A percentile compares a stretch with the other conserved stretches of the same genome.
These are phyloP conservation scores for Xylaria digitata DNA, from an alignment of 2,329 filamentous ascomycete genomes.

Conservation along the genomic window DNA sequence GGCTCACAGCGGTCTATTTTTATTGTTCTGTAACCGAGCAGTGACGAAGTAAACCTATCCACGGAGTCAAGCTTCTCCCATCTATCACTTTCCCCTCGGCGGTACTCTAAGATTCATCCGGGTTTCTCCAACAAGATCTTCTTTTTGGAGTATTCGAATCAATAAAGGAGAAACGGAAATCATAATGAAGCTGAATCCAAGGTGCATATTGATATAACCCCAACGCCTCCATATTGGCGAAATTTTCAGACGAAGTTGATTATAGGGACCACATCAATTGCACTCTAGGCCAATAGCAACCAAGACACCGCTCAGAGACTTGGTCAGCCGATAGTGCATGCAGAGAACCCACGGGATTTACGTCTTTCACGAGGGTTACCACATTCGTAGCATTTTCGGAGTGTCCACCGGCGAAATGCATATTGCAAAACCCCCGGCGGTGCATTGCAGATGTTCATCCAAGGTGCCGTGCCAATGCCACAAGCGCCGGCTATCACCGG, in stretches of 20 bases:
- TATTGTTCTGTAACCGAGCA: constrained; percentile 10
- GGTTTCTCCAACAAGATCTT: constrained; percentile 5
- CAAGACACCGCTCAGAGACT: constrained; percentile 1
- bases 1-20: constrained; percentile 15
- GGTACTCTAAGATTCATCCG: neutral
- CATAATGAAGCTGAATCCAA: constrained; percentile 27
- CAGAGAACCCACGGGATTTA: neutral
- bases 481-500: constrained; percentile 32
- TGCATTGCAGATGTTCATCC: constrained; percentile 39
- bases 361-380: constrained; percentile 3
- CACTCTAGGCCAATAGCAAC: constrained; percentile 7
- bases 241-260: neutral
- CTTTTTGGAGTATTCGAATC: neutral
- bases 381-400: constrained; percentile 34
- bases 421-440: constrained; percentile 37
- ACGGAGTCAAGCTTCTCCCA: neutral
- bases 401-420: constrained; percentile 34
- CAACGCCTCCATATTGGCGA: neutral
- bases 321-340: constrained; percentile 1
- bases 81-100: neutral
- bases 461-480: constrained; percentile 8
- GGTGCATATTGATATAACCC: constrained; percentile 27
- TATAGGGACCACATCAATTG: neutral
- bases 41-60: constrained; percentile 5
- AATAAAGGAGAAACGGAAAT: constrained; percentile 15